These are phyloP conservation scores for Leucocoprinus leucothites DNA, from an alignment of 768 basidiomycete species.

Conservation along the genomic window DNA sequence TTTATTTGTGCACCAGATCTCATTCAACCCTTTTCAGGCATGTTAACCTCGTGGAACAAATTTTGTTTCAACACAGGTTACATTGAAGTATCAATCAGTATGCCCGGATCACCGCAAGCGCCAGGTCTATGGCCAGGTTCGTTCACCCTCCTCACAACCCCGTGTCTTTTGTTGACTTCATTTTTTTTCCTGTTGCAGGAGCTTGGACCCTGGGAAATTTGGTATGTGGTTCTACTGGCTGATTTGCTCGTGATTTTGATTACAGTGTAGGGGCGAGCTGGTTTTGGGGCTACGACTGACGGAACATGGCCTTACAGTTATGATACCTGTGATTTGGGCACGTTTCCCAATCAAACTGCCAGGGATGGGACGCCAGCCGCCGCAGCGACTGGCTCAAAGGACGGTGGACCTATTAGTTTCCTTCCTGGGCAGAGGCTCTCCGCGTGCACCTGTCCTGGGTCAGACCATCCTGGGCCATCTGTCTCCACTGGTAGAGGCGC, in stretches of 20 bases:
- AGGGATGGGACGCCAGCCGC: slow-evolving; percentile 53
- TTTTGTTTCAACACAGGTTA: slow-evolving; percentile 90
- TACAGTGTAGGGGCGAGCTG: slow-evolving; percentile 63
- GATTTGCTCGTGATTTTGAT: slow-evolving; percentile 16
- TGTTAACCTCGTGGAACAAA: slow-evolving; percentile 88
- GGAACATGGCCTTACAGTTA: slow-evolving; percentile 85
- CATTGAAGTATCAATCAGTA: slow-evolving; percentile 68
- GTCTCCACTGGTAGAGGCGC: slow-evolving; percentile 64
- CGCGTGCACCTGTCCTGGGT: slow-evolving; percentile 80
- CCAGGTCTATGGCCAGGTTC: slow-evolving; percentile 79
- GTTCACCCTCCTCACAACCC: not conserved
- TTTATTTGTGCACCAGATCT: slow-evolving; percentile 10
- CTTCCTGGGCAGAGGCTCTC: slow-evolving; percentile 84
- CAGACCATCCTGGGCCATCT: slow-evolving; percentile 87
- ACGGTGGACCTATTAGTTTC: slow-evolving; percentile 59
- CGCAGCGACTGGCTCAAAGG: slow-evolving; percentile 44
- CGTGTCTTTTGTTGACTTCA: not conserved
- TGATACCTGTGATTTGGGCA: slow-evolving; percentile 80
- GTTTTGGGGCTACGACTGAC: slow-evolving; percentile 86
- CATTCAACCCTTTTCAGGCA: slow-evolving; percentile 33
- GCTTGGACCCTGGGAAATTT: slow-evolving; percentile 74
- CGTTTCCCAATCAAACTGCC: slow-evolving; percentile 73
- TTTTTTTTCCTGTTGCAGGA: slow-evolving; percentile 25
- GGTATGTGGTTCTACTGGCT: slow-evolving; percentile 25
- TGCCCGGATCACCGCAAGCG: slow-evolving; percentile 54